A percentile compares a stretch with the other conserved stretches of the same genome.
These are phyloP conservation scores for Chalciporus piperatus DNA, from an alignment of 768 basidiomycete species.

Conservation along the genomic window DNA sequence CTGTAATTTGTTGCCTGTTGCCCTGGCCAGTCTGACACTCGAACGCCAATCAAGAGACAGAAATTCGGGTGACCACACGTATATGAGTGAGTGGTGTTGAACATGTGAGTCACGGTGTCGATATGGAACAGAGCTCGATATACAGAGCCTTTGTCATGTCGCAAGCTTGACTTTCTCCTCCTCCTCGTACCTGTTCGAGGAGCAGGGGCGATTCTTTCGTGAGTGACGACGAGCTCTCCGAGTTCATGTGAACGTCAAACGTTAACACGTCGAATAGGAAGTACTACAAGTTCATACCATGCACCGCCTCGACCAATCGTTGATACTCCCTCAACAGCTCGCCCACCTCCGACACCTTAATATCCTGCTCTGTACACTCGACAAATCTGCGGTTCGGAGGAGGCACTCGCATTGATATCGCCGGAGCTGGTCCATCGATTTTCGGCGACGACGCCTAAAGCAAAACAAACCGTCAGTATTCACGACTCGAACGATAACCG, in stretches of 20 bases:
- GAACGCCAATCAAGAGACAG: too few relatives aligned
- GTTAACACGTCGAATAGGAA: too few relatives aligned
- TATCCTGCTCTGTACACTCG: conserved; percentile 69
- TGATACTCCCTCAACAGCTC: conserved; percentile 81
- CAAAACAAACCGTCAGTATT: background rate
- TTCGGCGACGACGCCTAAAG: conserved; percentile 29
- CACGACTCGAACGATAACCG: background rate
- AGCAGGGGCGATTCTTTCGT: too few relatives aligned
- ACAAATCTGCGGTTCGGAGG: conserved; percentile 71
- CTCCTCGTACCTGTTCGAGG: too few relatives aligned
- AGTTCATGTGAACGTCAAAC: too few relatives aligned
- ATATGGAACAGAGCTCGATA: conserved; percentile 40
- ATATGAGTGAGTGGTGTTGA: too few relatives aligned
- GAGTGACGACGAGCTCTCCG: too few relatives aligned
- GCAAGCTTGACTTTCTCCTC: conserved; percentile 33
- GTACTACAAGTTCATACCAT: too few relatives aligned
- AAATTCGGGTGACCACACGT: too few relatives aligned
- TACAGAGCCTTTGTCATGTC: conserved; percentile 39
- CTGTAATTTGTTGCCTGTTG: too few relatives aligned
- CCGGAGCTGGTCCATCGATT: conserved; percentile 33
- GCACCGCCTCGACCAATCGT: conserved; percentile 67
- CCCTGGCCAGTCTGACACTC: too few relatives aligned
- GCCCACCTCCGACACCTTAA: conserved; percentile 77
- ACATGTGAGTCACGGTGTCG: too few relatives aligned
- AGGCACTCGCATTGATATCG: conserved; percentile 41